Evolutionary conservation across 1,139 yeast species (phyloP).

Genomic region (Magnusiomyces fungicola): DNA sequence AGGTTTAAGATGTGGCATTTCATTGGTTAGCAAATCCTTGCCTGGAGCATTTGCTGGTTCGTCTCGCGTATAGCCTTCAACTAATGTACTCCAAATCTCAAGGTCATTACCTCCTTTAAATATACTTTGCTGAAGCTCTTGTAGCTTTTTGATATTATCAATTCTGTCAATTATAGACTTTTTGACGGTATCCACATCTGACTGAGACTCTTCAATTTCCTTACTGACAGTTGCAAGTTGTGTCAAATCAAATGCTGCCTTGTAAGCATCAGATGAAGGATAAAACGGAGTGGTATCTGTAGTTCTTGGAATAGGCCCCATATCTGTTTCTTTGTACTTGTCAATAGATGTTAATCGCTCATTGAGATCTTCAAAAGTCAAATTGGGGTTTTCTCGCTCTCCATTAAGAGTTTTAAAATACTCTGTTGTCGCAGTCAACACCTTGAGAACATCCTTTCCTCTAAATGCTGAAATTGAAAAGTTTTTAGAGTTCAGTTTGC

Average conservation of each 20-base stretch:
- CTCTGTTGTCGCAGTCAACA: background rate
- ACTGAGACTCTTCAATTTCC: background rate
- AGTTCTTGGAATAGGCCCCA: conserved; percentile 3
- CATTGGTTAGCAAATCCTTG: conserved; percentile 17
- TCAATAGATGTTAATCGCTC: conserved; percentile 6
- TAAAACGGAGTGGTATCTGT: background rate
- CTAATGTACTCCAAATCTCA: conserved; percentile 4
- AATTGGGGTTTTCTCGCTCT: conserved; percentile 7
- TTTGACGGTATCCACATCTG: background rate
- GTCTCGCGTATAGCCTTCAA: conserved; percentile 16
- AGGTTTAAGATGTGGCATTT: conserved; percentile 20
- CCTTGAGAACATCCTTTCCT: background rate
- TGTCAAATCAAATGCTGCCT: background rate
- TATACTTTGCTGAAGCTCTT: background rate
- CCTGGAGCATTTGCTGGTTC: conserved; percentile 8
- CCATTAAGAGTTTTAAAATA: conserved; percentile 3
- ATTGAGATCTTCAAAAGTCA: conserved; percentile 15
- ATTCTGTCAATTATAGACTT: background rate
- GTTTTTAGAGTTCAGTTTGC: conserved; percentile 15
- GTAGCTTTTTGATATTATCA: background rate
- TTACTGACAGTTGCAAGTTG: background rate
- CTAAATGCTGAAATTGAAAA: conserved; percentile 16
- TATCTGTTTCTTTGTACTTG: conserved; percentile 8
- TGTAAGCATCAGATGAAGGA: background rate
- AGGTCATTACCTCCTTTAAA: conserved; percentile 4